A percentile compares a stretch with the other conserved stretches of the same genome.
Conservation (phyloP, 352 stramenopile genomes). For the Lagenidium giganteum region DNA sequence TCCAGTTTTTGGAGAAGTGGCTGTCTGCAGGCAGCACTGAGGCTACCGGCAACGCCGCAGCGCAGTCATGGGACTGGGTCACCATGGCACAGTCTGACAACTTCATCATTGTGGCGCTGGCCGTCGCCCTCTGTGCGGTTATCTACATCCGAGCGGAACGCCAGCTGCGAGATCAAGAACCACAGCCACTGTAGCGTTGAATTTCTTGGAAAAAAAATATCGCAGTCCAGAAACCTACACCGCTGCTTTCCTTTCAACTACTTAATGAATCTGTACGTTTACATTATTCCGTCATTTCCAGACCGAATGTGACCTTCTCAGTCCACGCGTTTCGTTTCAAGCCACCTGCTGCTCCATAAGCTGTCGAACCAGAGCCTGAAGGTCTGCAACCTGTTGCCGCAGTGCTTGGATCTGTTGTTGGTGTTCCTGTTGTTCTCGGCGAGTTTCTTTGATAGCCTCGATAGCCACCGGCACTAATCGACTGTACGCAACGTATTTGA, state of each 20-base stretch:
- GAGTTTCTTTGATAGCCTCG: slow-evolving; percentile 56
- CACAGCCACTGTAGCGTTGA: no score
- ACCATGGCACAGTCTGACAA: slow-evolving; percentile 58
- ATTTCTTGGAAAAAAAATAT: no score
- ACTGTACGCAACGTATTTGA: slow-evolving; percentile 81
- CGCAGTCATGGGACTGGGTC: slow-evolving; percentile 2
- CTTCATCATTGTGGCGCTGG: slow-evolving; percentile 52
- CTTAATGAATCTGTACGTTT: no score
- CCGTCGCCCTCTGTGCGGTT: slow-evolving; percentile 55
- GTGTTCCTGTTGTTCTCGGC: slow-evolving; percentile 11
- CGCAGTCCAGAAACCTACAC: no score
- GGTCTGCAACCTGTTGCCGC: not conserved
- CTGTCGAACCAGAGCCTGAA: not conserved
- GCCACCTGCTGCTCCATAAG: slow-evolving; percentile 1
- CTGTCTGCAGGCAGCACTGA: not conserved
- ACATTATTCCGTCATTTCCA: no score
- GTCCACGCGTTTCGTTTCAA: no score
- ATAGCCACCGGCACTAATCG: slow-evolving; percentile 63
- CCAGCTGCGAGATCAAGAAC: no score
- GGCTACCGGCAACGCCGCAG: not conserved
- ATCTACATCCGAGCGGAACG: slow-evolving; percentile 73
- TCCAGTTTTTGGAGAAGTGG: slow-evolving; percentile 16
- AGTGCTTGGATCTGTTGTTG: slow-evolving; percentile 7
- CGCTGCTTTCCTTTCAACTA: no score
- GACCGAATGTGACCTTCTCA: no score